phyloP scores from a whole-genome alignment of 78 protist genomes.

The Guillardia theta region DNA sequence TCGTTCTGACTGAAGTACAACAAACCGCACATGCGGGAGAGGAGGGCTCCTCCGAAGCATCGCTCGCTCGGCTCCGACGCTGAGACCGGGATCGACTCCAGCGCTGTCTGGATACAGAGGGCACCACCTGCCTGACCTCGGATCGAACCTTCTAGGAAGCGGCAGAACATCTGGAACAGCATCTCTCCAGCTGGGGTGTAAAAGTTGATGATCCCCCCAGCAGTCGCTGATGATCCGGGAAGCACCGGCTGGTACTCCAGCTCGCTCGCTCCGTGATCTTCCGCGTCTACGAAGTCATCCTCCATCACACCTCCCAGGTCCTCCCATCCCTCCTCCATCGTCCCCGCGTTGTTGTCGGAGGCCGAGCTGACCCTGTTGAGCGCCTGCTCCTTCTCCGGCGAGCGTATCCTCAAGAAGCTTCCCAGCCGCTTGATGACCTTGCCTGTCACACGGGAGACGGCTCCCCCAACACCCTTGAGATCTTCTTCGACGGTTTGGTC shows the following conservation, averaged over 20 bases:
- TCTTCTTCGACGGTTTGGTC: too few relatives aligned
- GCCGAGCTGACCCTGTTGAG: background rate
- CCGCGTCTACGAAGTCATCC: background rate
- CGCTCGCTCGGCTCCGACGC: background rate
- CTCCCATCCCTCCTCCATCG: background rate
- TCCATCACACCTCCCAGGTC: background rate
- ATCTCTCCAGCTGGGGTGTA: background rate
- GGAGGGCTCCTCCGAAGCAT: background rate
- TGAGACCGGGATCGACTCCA: background rate
- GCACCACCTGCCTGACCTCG: background rate
- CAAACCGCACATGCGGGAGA: background rate
- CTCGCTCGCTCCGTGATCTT: too few relatives aligned
- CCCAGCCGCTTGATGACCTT: background rate
- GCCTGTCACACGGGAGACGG: background rate
- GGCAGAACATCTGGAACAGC: background rate
- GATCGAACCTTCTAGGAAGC: background rate
- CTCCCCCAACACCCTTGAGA: too few relatives aligned
- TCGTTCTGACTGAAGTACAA: background rate
- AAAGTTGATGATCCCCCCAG: too few relatives aligned
- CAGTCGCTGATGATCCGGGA: too few relatives aligned
- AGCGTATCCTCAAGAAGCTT: background rate
- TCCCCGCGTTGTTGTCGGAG: background rate
- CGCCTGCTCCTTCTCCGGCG: background rate
- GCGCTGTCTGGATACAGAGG: background rate
- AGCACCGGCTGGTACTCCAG: too few relatives aligned